A percentile compares a stretch with the other conserved stretches of the same genome.
phyloP scores from a whole-genome alignment of 768 basidiomycete species.

The Amanita pallidorosea region DNA sequence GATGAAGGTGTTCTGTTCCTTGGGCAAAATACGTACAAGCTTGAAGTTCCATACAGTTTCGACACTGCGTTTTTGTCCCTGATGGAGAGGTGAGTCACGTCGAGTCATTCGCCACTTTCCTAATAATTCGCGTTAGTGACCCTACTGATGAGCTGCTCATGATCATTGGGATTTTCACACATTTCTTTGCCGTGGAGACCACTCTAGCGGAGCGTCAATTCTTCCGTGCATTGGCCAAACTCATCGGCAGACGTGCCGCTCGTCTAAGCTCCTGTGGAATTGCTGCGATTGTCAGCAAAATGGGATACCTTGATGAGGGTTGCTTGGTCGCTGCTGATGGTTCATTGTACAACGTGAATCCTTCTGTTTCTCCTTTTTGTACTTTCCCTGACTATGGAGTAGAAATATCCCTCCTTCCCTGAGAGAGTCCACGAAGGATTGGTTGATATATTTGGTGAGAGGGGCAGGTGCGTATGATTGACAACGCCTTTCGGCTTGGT shows the following conservation, averaged over 20 bases:
- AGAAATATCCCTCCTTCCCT: slow-evolving; percentile 98
- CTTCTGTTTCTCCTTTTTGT: background rate
- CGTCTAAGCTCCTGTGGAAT: slow-evolving; percentile 92
- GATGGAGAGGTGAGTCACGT: slow-evolving; percentile 70
- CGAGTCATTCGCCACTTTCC: background rate
- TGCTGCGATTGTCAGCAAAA: slow-evolving; percentile 91
- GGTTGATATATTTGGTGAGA: slow-evolving; percentile 92
- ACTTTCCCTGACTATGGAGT: slow-evolving; percentile 1
- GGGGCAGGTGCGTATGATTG: slow-evolving; percentile 58
- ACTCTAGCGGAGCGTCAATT: slow-evolving; percentile 95
- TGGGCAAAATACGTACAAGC: slow-evolving; percentile 97
- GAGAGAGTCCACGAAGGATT: slow-evolving; percentile 90
- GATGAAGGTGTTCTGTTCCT: slow-evolving; percentile 96
- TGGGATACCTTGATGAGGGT: slow-evolving; percentile 85
- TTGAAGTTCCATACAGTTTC: slow-evolving; percentile 85
- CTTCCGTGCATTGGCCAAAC: slow-evolving; percentile 86
- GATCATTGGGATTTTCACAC: slow-evolving; percentile 93
- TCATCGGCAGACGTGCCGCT: slow-evolving; percentile 85
- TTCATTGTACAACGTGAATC: slow-evolving; percentile 81
- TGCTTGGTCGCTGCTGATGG: slow-evolving; percentile 90
- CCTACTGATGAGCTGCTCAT: slow-evolving; percentile 94
- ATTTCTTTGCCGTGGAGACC: slow-evolving; percentile 95
- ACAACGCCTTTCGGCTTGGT: background rate
- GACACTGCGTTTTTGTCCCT: slow-evolving; percentile 96
- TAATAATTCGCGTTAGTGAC: slow-evolving; percentile 41